Evolutionary conservation across 2,329 filamentous ascomycete species (phyloP), one percentile per base, ranked within the genome.

Genomic region (Sporothrix humicola): DNA sequence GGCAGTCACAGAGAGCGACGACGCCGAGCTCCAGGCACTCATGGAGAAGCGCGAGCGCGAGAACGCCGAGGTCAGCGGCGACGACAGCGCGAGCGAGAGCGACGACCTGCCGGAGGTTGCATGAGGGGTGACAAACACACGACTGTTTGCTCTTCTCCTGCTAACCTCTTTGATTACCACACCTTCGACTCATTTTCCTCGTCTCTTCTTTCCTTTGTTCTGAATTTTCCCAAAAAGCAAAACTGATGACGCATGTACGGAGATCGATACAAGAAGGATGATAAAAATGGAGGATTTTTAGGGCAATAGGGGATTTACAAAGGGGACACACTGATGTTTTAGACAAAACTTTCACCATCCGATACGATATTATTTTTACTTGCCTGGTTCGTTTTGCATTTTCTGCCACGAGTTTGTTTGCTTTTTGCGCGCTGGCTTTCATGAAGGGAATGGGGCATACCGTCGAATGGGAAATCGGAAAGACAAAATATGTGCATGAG

Each of bases 31-130:
- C 77, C 94, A 98, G 83, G 96, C 95, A 71, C 89, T 99, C 77
- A 99, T 99, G 96, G 96, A 98, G 88, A 98, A 98, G 91, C 91
- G 93, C 77, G 96, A 97, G 87, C 92, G 94, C 77, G 95, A 98
- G 89, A 99, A 99, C 84, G 93, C 94, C 82, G 94, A 99, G 83
- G 94, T 99, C 80, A 97, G 94, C 83, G 96, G 96, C 80, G 97
- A 99, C 82, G 96, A 99, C 87, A 96, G 95, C 82, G 88, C 94
- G 83, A 97, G 93, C 81, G 95, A 97, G 84, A 97, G 94, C 81
- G 96, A 98, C 81, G 96, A 98, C 82, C 94, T 93, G 63, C 74
- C 74, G 3, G 74, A 75, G 69, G 81, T 88, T 90, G 76, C 89
- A 74, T 54, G 72, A 75, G 52, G 13, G 63, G 46, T 8, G 63